A percentile compares a stretch with the other conserved stretches of the same genome.
These are phyloP conservation scores for Phytophthora macrochlamydospora DNA, from an alignment of 352 stramenopile species.

Conservation along the genomic window DNA sequence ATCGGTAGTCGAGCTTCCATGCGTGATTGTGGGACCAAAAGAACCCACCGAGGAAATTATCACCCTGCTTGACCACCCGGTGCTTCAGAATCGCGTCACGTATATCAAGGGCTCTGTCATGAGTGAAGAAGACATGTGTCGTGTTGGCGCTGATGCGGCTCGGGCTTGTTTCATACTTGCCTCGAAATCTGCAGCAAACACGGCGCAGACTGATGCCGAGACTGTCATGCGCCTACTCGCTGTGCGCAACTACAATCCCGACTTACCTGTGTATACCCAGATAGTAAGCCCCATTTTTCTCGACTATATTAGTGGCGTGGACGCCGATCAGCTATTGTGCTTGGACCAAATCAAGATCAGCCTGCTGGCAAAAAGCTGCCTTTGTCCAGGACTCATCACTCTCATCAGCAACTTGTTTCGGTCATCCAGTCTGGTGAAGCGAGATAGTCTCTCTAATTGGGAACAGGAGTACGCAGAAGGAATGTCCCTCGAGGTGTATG, in stretches of 20 bases:
- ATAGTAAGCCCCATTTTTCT: slow-evolving; percentile 59
- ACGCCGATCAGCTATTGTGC: slow-evolving; percentile 61
- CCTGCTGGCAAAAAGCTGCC: slow-evolving; percentile 64
- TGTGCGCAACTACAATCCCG: slow-evolving; percentile 64
- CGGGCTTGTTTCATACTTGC: slow-evolving; percentile 64
- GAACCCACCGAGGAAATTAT: slow-evolving; percentile 60
- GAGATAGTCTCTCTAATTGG: slow-evolving; percentile 35
- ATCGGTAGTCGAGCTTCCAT: slow-evolving; percentile 49
- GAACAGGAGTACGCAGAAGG: slow-evolving; percentile 60
- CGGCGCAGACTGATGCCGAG: slow-evolving; percentile 51
- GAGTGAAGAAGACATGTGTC: slow-evolving; percentile 68
- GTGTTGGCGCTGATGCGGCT: slow-evolving; percentile 55
- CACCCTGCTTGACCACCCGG: slow-evolving; percentile 59
- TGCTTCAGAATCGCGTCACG: slow-evolving; percentile 60
- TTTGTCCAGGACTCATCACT: slow-evolving; percentile 62
- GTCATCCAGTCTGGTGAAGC: slow-evolving; percentile 41
- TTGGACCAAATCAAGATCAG: slow-evolving; percentile 72
- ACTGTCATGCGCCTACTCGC: slow-evolving; percentile 63
- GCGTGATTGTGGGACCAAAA: slow-evolving; percentile 56
- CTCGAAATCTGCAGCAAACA: slow-evolving; percentile 48
- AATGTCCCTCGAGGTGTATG: slow-evolving; percentile 64
- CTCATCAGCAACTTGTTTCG: slow-evolving; percentile 70
- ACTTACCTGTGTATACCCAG: slow-evolving; percentile 65
- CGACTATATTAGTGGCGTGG: slow-evolving; percentile 62
- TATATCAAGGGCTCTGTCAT: slow-evolving; percentile 77